Percentiles rank a stretch among this genome's conserved stretches.
Evolutionary conservation across 441 rosid species (phyloP).

Genomic region (Biscutella auriculata): DNA sequence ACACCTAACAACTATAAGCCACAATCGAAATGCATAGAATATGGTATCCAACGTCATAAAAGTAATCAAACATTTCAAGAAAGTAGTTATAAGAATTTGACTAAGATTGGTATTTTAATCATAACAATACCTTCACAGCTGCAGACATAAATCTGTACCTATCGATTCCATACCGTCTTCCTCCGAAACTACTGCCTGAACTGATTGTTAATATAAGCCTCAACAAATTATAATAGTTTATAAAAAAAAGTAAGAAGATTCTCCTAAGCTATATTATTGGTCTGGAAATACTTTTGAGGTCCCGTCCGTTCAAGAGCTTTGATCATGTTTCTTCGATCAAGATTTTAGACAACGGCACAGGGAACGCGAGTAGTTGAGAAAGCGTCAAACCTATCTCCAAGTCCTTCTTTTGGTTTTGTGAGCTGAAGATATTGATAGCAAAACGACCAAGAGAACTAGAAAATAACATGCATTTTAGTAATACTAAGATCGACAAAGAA

Average conservation of each 20-base stretch:
- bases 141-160: slow-evolving; percentile 90
- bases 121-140: slow-evolving; percentile 59
- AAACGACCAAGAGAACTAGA: slow-evolving; percentile 2
- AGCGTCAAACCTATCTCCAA: slow-evolving; percentile 78
- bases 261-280: slow-evolving; percentile 10
- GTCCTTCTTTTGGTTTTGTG: slow-evolving; percentile 58
- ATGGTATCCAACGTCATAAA: slow-evolving; percentile 62
- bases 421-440: slow-evolving; percentile 32
- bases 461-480: not conserved
- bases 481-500: slow-evolving; percentile 1
- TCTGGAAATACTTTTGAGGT: slow-evolving; percentile 81
- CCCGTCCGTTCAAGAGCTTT: slow-evolving; percentile 59
- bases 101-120: not conserved
- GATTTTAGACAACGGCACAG: slow-evolving; percentile 87
- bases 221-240: not conserved
- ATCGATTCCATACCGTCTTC: slow-evolving; percentile 98
- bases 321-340: slow-evolving; percentile 71
- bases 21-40: slow-evolving; percentile 30
- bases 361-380: slow-evolving; percentile 68
- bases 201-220: not conserved
- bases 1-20: slow-evolving; percentile 18
- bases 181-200: slow-evolving; percentile 76
- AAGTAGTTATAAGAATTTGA: not conserved
- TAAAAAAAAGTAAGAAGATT: not conserved
- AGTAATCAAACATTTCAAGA: not conserved